Base-by-base conservation (phyloP, 169 alveolate species). In the Plasmodium gonderi region DNA sequence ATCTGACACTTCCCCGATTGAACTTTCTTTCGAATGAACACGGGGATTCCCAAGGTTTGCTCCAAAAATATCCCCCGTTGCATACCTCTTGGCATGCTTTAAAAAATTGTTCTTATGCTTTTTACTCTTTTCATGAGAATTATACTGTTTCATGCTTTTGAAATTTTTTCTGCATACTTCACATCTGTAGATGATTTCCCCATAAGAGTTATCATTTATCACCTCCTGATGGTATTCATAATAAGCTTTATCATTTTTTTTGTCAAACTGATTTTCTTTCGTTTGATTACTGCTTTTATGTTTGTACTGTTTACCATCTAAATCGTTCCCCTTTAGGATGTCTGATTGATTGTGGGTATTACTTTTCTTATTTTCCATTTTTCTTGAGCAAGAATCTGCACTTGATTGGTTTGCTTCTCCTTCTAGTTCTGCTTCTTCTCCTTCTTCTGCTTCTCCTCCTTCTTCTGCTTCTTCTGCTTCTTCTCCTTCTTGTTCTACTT, bases 131-230 rank as follows among this genome's bases (percentile, higher is more conserved):
- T 93, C 90, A 78, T 96, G 97, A 12, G 96, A 93, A 29, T 51
- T 85, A 26, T 77, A 80, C 47, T 96, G 97, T 26, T 90, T 94
- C 89, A 90, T 91, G 47, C 94, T 95, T 44, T 91, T 93, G 33
- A 96, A 96, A 40, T 83, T 80, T 33, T 96, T 96, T 90, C 75
- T 96, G 49, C 97, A 96, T 12, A 94, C 69, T 42, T 91, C 95
- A 42, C 97, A 96, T 38, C 90, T 12, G 76, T 92, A 95, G 1
- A 94, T 82, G 44, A 94, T 44, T 69, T 72, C 74, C 17, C 80
- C 82, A 20, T 20, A 31, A 6, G 33, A n/a, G 72, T 17, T 60
- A 5, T 60, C 80, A 67, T 64, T 69, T n/a, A 4, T 38, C 31
- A 45, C 76, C 6, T 31, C 54, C 9, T 44, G 38, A 12, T 69